Evolutionary conservation across 371 early-diverging fungal species (phyloP).

Genomic region (Syncephalastrum racemosum): DNA sequence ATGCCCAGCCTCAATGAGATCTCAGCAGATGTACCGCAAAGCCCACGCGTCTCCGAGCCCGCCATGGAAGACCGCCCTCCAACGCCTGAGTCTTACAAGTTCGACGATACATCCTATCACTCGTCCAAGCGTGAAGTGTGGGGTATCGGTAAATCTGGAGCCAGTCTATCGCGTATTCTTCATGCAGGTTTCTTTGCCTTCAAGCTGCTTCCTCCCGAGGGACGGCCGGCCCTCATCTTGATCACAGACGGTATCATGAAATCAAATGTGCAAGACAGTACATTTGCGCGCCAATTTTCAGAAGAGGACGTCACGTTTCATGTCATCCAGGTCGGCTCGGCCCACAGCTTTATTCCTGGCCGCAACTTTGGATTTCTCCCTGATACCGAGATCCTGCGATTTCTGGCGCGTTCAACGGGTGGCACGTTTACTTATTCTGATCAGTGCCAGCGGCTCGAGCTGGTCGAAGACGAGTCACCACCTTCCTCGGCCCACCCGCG

Average conservation of each 20-base stretch:
- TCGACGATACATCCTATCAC: conserved; percentile 22
- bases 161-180: conserved; percentile 64
- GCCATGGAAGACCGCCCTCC: too few relatives aligned
- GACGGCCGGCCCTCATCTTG: conserved; percentile 71
- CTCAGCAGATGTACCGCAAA: background rate
- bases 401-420: conserved; percentile 75
- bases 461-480: too few relatives aligned
- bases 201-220: conserved; percentile 68
- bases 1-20: conserved; percentile 6
- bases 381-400: conserved; percentile 84
- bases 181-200: conserved; percentile 75
- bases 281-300: conserved; percentile 56
- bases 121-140: conserved; percentile 54
- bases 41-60: too few relatives aligned
- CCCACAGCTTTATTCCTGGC: conserved; percentile 71
- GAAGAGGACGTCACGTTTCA: conserved; percentile 77
- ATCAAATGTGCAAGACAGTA: conserved; percentile 58
- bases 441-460: conserved; percentile 45
- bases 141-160: conserved; percentile 62
- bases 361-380: conserved; percentile 88
- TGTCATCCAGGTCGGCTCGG: conserved; percentile 85
- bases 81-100: background rate
- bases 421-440: conserved; percentile 84
- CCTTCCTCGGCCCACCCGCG: too few relatives aligned
- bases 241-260: conserved; percentile 89